Conservation (phyloP, 1,284 basidiomycete species). For the Xanthoconium separans region DNA sequence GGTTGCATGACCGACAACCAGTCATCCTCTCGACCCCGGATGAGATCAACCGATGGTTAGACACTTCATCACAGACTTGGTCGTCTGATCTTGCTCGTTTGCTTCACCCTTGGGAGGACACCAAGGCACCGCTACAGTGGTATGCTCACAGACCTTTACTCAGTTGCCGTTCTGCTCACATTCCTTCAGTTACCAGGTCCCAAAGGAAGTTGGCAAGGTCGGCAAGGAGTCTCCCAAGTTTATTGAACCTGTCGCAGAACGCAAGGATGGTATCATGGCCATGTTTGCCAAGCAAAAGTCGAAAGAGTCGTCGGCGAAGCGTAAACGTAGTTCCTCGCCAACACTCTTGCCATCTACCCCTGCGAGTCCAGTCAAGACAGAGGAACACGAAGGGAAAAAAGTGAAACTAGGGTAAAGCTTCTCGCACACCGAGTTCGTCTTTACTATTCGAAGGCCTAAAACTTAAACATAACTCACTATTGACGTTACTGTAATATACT, state of each 20-base stretch:
- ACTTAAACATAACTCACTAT: not conserved
- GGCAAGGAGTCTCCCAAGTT: conserved; percentile 81
- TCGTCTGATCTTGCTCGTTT: conserved; percentile 58
- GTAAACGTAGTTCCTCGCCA: conserved; percentile 23
- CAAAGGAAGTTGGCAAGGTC: conserved; percentile 89
- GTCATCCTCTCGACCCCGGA: conserved; percentile 71
- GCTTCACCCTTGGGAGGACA: conserved; percentile 66
- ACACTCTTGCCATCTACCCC: not conserved
- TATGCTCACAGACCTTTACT: conserved; percentile 33
- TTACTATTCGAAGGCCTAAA: not conserved
- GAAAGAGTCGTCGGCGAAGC: conserved; percentile 27
- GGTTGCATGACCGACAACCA: conserved; percentile 93
- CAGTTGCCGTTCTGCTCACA: not conserved
- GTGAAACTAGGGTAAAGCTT: conserved; percentile 15
- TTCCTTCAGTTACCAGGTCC: conserved; percentile 78
- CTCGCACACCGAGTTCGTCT: not conserved
- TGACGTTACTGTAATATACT: conserved; percentile 16
- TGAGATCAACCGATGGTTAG: conserved; percentile 76
- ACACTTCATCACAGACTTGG: conserved; percentile 68
- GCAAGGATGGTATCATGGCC: conserved; percentile 87
- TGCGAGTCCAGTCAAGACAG: conserved; percentile 6
- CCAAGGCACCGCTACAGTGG: conserved; percentile 64
- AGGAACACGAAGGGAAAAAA: conserved; percentile 24
- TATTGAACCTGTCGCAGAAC: conserved; percentile 74
- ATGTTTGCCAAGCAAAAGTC: conserved; percentile 75